A percentile compares a stretch with the other conserved stretches of the same genome.
phyloP scores from a whole-genome alignment of 2,329 filamentous ascomycete species.

The Fusarium brevicatenulatum region DNA sequence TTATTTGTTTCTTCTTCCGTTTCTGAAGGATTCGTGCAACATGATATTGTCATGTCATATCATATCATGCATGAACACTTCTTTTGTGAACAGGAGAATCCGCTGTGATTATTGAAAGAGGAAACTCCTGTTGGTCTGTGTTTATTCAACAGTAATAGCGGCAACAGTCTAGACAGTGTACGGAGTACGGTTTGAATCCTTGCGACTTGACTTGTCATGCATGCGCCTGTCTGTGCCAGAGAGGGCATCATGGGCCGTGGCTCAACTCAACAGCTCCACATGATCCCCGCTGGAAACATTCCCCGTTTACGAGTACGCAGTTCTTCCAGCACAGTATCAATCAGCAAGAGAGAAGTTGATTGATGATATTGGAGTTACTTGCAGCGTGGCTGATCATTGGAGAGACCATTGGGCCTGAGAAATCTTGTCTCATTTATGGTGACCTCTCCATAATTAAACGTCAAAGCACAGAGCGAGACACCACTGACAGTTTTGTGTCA shows the following conservation, averaged over 20 bases:
- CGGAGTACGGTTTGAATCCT: neutral
- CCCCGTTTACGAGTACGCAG: conserved; percentile 21
- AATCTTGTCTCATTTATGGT: conserved; percentile 1
- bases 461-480: neutral
- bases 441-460: neutral
- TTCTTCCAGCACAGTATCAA: conserved; percentile 5
- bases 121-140: conserved; percentile 17
- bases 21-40: conserved; percentile 13
- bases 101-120: neutral
- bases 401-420: neutral
- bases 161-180: neutral
- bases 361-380: neutral
- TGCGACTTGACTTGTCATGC: conserved; percentile 11
- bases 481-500: neutral
- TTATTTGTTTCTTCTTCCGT: neutral
- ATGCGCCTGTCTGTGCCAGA: conserved; percentile 12
- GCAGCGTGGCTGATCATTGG: neutral
- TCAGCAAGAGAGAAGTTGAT: neutral
- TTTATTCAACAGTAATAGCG: neutral
- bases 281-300: conserved; percentile 17
- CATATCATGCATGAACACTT: conserved; percentile 5
- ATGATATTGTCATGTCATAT: conserved; percentile 1
- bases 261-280: conserved; percentile 16
- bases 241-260: conserved; percentile 21
- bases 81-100: conserved; percentile 5